phyloP scores from a whole-genome alignment of 441 rosid species.

The Erysimum cheiri region DNA sequence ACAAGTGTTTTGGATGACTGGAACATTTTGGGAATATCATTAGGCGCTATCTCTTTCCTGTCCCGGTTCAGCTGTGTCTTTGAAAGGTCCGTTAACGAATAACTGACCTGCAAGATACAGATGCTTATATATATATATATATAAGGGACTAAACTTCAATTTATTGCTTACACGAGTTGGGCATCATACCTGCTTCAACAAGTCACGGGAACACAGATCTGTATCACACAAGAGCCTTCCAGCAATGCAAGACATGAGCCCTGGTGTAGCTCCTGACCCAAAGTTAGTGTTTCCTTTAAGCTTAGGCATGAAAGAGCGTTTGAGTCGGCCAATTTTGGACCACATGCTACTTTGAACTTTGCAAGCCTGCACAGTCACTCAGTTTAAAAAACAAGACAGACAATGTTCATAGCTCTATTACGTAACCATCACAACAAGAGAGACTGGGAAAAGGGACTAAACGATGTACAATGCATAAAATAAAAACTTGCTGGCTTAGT shows the following conservation, averaged over 20 bases:
- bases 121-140: slow-evolving; percentile 35
- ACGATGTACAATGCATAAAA: slow-evolving; percentile 16
- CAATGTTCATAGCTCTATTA: slow-evolving; percentile 16
- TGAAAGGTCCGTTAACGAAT: slow-evolving; percentile 93
- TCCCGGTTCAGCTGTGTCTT: slow-evolving; percentile 87
- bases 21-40: slow-evolving; percentile 84
- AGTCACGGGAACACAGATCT: slow-evolving; percentile 84
- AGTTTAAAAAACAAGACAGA: slow-evolving; percentile 12
- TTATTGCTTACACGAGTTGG: slow-evolving; percentile 23
- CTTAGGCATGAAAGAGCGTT: slow-evolving; percentile 93
- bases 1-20: slow-evolving; percentile 75
- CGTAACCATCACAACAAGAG: background rate
- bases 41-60: slow-evolving; percentile 84
- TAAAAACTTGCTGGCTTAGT: slow-evolving; percentile 6
- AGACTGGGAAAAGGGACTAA: slow-evolving; percentile 15
- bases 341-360: slow-evolving; percentile 88
- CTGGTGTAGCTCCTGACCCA: slow-evolving; percentile 95
- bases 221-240: slow-evolving; percentile 97
- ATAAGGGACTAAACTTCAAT: slow-evolving; percentile 43
- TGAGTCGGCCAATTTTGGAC: slow-evolving; percentile 98
- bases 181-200: slow-evolving; percentile 77
- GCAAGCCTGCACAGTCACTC: slow-evolving; percentile 66
- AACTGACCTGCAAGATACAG: slow-evolving; percentile 80
- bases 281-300: slow-evolving; percentile 76
- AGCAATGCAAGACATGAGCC: slow-evolving; percentile 93